A percentile compares a stretch with the other conserved stretches of the same genome.
phyloP scores from a whole-genome alignment of 2,329 filamentous ascomycete species.

The Triangularia setosa region DNA sequence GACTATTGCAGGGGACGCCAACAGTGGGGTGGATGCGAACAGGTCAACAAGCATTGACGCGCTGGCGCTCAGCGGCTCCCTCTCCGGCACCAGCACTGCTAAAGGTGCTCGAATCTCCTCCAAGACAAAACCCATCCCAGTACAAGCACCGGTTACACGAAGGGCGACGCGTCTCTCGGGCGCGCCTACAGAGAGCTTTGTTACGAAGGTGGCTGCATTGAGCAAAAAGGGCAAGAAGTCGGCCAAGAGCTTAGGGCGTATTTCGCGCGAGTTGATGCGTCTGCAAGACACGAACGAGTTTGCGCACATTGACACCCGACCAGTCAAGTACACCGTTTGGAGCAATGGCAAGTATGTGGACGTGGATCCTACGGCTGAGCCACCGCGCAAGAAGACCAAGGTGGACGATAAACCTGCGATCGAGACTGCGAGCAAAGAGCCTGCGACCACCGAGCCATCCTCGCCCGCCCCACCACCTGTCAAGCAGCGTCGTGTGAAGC shows the following conservation, averaged over 20 bases:
- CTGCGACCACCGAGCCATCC: constrained; percentile 28
- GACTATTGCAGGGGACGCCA: constrained; percentile 40
- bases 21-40: constrained; percentile 28
- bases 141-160: constrained; percentile 33
- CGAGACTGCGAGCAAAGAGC: constrained; percentile 22
- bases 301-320: constrained; percentile 53
- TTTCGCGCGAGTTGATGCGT: constrained; percentile 55
- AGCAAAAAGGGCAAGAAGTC: constrained; percentile 59
- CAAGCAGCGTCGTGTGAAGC: constrained; percentile 54
- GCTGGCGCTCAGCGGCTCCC: constrained; percentile 43
- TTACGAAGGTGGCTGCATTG: constrained; percentile 48
- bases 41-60: constrained; percentile 24
- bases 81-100: constrained; percentile 35
- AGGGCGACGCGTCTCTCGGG: constrained; percentile 44
- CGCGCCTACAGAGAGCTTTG: constrained; percentile 41
- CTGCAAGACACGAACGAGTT: constrained; percentile 63
- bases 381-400: constrained; percentile 35
- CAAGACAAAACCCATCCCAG: constrained; percentile 29
- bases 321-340: constrained; percentile 58
- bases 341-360: constrained; percentile 61
- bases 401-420: constrained; percentile 29
- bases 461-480: constrained; percentile 30
- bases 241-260: constrained; percentile 45
- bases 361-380: constrained; percentile 36
- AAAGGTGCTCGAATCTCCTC: constrained; percentile 33